phyloP scores from a whole-genome alignment of 176 grass and related monocot genomes.

The Triticum turgidum region DNA sequence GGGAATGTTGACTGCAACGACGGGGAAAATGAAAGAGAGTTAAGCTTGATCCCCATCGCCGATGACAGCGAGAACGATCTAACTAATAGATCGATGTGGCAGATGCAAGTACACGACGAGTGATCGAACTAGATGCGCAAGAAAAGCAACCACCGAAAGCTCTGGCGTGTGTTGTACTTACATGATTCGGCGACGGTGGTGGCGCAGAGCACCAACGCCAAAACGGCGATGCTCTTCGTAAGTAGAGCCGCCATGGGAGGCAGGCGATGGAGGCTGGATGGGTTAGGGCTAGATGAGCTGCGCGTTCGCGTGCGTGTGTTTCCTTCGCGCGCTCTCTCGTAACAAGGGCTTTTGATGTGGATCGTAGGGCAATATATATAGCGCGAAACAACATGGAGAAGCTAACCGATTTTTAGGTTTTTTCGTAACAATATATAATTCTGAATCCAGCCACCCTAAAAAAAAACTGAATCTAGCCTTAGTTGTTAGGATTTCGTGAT shows the following conservation, averaged over 20 bases:
- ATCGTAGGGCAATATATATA: too few relatives aligned
- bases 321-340: neutral
- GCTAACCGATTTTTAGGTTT: too few relatives aligned
- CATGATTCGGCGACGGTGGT: conserved; percentile 15
- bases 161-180: neutral
- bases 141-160: neutral
- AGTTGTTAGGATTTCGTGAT: too few relatives aligned
- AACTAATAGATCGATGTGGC: neutral
- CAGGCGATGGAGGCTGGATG: neutral
- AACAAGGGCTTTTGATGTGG: too few relatives aligned
- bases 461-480: too few relatives aligned
- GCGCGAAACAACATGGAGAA: too few relatives aligned
- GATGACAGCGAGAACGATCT: neutral
- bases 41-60: neutral
- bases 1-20: neutral
- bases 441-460: too few relatives aligned
- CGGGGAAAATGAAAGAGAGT: neutral
- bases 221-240: neutral
- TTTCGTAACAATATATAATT: too few relatives aligned
- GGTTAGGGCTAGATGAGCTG: neutral
- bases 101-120: neutral
- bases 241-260: neutral
- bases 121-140: neutral
- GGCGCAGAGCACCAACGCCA: conserved; percentile 23
- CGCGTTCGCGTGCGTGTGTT: neutral